Evolutionary conservation across 2,329 filamentous ascomycete species (phyloP), one percentile per base, ranked within the genome.

Genomic region (Exophiala mesophila): DNA sequence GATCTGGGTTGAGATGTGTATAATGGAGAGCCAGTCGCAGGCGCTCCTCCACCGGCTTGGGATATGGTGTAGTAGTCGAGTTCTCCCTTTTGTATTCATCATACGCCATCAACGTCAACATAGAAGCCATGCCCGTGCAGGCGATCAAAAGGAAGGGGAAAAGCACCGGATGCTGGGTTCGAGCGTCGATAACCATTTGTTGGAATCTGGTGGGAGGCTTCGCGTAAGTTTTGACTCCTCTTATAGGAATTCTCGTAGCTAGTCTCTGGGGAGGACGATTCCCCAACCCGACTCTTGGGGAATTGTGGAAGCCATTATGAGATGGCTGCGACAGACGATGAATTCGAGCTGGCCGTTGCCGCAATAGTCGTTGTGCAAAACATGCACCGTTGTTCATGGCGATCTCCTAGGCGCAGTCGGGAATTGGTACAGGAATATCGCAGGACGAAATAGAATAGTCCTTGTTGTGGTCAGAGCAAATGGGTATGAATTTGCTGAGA

Each of bases 11-110:
- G 51, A 83, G 77, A 57, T 92, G 89, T 53, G 82, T 86, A 65
- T 87, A 94, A 68, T 90, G 96, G 18, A 97, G 69, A 0, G 88
- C 92, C 53, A 82, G 78, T 21, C 92, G 85, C 34, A 98, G 73
- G 47, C 85, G 80, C 56, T 66, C 61, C 13, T 68, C 63, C 17
- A 72, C 68, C 19, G 63, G 62, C 16, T 63, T 58, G 3, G 70
- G 69, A 45, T 68, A 72, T 10, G 65, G 64, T 21, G 63, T 57
- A 44, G 65, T 66, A 36, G 66, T 60, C 6, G 64, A 65, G 17
- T 61, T 61, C 24, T 67, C 60, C 31, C 64, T 61, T 8, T 57
- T 67, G 45, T 67, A 57, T 54, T 70, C 66, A 37, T 69, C 53
- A 41, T 70, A 71, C 28, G 63, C 59, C 15, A 68, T 53, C 44